phyloP scores from a whole-genome alignment of 306 rosid species.

The Dryas alaskensis region DNA sequence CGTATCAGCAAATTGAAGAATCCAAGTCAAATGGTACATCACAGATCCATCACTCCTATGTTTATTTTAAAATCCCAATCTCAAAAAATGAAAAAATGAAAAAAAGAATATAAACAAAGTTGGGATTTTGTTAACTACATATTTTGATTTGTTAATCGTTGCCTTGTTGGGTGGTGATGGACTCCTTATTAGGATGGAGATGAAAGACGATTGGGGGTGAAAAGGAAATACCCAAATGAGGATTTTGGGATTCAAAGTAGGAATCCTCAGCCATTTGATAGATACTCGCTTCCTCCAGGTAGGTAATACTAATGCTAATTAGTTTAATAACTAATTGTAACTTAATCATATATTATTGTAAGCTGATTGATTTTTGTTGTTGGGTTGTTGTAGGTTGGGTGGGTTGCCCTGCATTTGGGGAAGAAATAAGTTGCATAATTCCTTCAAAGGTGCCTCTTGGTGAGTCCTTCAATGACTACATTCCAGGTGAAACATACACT shows the following conservation, averaged over 20 bases:
- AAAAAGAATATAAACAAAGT: neutral
- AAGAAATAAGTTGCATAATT: conserved; percentile 68
- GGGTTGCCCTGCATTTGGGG: conserved; percentile 84
- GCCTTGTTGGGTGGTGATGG: neutral
- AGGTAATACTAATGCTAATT: neutral
- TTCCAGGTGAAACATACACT: conserved; percentile 89
- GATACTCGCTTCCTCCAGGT: conserved; percentile 21
- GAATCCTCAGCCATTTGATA: conserved; percentile 8
- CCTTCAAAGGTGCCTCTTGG: conserved; percentile 98
- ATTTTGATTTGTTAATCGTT: neutral
- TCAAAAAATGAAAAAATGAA: neutral
- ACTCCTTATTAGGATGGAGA: conserved; percentile 13
- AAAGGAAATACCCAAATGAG: neutral
- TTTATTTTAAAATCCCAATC: neutral
- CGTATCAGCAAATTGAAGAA: conserved; percentile 1
- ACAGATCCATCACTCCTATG: neutral
- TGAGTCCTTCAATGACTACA: conserved; percentile 68
- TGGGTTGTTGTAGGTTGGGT: conserved; percentile 67
- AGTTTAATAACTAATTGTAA: too few species aligned
- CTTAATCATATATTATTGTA: neutral
- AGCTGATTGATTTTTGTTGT: neutral
- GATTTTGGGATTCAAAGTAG: conserved; percentile 8
- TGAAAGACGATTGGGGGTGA: neutral
- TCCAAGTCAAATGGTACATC: conserved; percentile 16
- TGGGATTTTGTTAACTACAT: neutral